phyloP scores from a whole-genome alignment of 108 stramenopile genomes.

The Cafeteria roenbergensis region DNA sequence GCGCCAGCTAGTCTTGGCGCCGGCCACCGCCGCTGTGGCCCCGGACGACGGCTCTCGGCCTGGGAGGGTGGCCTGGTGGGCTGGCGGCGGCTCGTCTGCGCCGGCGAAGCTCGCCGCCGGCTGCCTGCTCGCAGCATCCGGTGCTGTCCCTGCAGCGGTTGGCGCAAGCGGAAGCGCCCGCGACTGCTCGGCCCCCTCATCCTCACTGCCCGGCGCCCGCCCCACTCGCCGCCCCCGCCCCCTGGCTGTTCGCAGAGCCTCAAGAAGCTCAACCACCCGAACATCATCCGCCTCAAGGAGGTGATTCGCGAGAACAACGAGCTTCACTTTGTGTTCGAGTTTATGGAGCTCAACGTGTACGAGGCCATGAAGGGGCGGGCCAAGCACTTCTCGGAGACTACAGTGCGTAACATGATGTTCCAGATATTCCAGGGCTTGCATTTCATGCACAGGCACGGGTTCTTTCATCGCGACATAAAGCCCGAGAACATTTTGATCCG shows the following conservation, averaged over 20 bases:
- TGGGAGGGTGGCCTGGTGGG: too few species aligned
- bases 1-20: background rate
- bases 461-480: constrained; percentile 84
- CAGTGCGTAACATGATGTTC: constrained; percentile 60
- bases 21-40: background rate
- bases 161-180: too few species aligned
- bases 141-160: background rate
- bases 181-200: background rate
- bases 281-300: constrained; percentile 70
- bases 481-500: constrained; percentile 76
- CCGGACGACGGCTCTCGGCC: too few species aligned
- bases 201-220: background rate
- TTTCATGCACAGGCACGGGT: constrained; percentile 71
- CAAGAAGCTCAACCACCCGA: constrained; percentile 56
- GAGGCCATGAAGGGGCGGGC: constrained; percentile 53
- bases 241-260: constrained; percentile 34
- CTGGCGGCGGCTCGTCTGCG: too few species aligned
- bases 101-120: too few species aligned
- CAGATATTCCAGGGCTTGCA: constrained; percentile 71
- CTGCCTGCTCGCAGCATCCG: background rate
- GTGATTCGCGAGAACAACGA: constrained; percentile 73
- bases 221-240: background rate
- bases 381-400: constrained; percentile 32
- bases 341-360: constrained; percentile 83
- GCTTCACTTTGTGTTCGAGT: constrained; percentile 87